phyloP scores from a whole-genome alignment of 2,329 filamentous ascomycete species.

The Fusarium sacchari region DNA sequence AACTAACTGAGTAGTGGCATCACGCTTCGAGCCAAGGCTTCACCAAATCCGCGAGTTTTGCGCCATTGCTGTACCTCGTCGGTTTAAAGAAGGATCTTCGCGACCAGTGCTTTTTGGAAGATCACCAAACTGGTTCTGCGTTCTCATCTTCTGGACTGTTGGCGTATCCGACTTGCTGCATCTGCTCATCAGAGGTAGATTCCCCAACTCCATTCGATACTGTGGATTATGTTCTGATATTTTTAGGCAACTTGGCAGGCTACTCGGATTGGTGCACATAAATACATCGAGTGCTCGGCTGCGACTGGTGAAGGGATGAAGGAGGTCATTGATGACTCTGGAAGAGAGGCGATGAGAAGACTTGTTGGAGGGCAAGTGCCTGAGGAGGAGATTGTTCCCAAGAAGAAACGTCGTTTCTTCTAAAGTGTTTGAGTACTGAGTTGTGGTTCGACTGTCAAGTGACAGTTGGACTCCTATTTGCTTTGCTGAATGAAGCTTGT shows the following conservation, averaged over 20 bases:
- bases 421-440: background rate
- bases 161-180: slow-evolving; percentile 45
- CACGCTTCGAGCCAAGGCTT: slow-evolving; percentile 45
- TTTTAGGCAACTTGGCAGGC: slow-evolving; percentile 48
- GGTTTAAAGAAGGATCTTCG: slow-evolving; percentile 51
- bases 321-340: slow-evolving; percentile 44
- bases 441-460: background rate
- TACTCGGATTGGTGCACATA: slow-evolving; percentile 41
- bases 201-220: accelerated
- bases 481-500: background rate
- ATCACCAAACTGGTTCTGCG: slow-evolving; percentile 24
- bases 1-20: slow-evolving; percentile 44
- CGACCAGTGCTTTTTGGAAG: slow-evolving; percentile 37
- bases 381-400: slow-evolving; percentile 2
- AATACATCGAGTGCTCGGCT: slow-evolving; percentile 51
- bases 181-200: slow-evolving; percentile 28
- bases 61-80: slow-evolving; percentile 47
- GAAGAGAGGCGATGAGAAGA: slow-evolving; percentile 37
- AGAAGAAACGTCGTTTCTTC: slow-evolving; percentile 37
- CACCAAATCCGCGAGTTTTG: slow-evolving; percentile 14
- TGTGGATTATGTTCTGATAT: background rate
- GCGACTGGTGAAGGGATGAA: slow-evolving; percentile 50
- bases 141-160: slow-evolving; percentile 10
- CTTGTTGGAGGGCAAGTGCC: slow-evolving; percentile 12
- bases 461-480: background rate